phyloP scores from a whole-genome alignment of 768 basidiomycete genomes.

The Trametes maxima region DNA sequence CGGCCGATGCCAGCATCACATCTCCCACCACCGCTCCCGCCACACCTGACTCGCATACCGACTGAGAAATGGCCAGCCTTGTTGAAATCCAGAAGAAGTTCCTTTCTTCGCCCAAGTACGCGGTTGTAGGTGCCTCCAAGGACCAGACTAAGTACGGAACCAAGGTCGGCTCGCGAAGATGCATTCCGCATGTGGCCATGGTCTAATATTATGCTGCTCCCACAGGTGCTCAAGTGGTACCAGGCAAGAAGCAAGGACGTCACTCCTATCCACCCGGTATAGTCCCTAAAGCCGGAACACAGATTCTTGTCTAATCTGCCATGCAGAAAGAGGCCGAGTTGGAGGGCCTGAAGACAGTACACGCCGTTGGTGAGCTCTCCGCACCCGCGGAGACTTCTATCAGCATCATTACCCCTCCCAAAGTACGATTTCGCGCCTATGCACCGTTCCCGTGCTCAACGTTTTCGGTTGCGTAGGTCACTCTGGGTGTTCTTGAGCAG shows the following conservation, averaged over 20 bases:
- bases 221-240: conserved; percentile 80
- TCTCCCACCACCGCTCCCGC: conserved; percentile 7
- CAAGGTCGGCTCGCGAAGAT: conserved; percentile 45
- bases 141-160: conserved; percentile 80
- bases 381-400: conserved; percentile 69
- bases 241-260: conserved; percentile 56
- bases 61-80: conserved; percentile 27
- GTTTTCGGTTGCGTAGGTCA: conserved; percentile 52
- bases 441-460: not conserved
- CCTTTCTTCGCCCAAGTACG: conserved; percentile 63
- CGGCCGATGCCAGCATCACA: too few relatives aligned
- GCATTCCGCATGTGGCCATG: not conserved
- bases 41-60: not conserved
- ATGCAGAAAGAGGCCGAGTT: conserved; percentile 68
- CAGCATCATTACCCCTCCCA: conserved; percentile 77
- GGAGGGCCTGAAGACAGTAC: conserved; percentile 62
- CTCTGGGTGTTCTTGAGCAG: conserved; percentile 64
- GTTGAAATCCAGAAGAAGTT: conserved; percentile 55
- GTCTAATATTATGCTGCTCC: not conserved
- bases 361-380: conserved; percentile 56
- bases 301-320: not conserved
- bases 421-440: conserved; percentile 40
- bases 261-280: conserved; percentile 75
- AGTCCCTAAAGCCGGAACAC: conserved; percentile 24
- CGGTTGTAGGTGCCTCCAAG: conserved; percentile 83